These are phyloP conservation scores for Penicillium pancosmium DNA, from an alignment of 495 filamentous ascomycete genomes.

Conservation along the genomic window DNA sequence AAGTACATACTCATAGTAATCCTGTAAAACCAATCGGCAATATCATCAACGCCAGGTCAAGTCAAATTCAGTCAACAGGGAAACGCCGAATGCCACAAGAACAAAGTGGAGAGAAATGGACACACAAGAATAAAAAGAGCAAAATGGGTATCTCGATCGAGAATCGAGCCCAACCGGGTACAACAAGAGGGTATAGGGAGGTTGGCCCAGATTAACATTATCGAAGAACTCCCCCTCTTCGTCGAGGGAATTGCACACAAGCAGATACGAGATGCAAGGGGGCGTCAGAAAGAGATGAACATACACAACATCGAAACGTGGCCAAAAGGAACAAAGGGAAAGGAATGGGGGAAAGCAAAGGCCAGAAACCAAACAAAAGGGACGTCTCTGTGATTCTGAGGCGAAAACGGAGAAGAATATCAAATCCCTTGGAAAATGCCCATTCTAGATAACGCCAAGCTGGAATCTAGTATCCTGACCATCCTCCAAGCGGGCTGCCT, in stretches of 20 bases:
- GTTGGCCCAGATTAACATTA: conserved; percentile 46
- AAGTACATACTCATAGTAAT: conserved; percentile 29
- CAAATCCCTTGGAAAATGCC: conserved; percentile 27
- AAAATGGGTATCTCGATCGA: conserved; percentile 15
- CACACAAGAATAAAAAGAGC: conserved; percentile 17
- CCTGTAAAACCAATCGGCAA: conserved; percentile 20
- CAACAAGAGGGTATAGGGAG: conserved; percentile 51
- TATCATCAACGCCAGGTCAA: conserved; percentile 17
- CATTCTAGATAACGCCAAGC: conserved; percentile 34
- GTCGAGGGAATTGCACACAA: conserved; percentile 30
- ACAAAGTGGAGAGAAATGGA: conserved; percentile 10
- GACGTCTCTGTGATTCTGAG: conserved; percentile 21
- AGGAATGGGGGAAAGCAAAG: conserved; percentile 22
- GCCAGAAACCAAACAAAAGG: conserved; percentile 14
- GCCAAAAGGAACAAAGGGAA: conserved; percentile 4
- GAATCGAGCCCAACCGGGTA: conserved; percentile 33
- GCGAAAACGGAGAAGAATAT: not conserved
- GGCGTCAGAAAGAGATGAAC: conserved; percentile 17
- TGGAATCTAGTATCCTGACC: conserved; percentile 45
- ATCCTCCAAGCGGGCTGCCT: conserved; percentile 46
- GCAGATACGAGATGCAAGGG: conserved; percentile 33
- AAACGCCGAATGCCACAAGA: conserved; percentile 21
- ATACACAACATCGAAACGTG: conserved; percentile 19
- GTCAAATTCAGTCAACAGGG: not conserved
- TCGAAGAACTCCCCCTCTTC: conserved; percentile 29